Evolutionary conservation across 108 stramenopile species (phyloP).

Genomic region (Nitzschia sp.): DNA sequence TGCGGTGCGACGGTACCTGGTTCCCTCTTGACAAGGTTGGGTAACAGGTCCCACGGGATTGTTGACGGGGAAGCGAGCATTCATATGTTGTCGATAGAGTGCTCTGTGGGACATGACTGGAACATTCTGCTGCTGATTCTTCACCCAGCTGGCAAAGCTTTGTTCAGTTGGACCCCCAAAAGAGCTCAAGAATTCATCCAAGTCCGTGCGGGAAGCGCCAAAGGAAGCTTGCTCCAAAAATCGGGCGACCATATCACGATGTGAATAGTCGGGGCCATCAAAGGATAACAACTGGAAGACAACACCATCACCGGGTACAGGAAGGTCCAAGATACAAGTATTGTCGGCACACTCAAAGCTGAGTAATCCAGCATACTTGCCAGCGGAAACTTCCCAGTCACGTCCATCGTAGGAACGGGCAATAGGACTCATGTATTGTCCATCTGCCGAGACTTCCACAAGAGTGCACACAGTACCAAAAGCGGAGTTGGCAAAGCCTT

Average conservation of each 20-base stretch:
- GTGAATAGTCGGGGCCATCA: background rate
- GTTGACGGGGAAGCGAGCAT: conserved; percentile 28
- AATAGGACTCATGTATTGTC: conserved; percentile 28
- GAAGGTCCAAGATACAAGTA: background rate
- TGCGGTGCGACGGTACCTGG: background rate
- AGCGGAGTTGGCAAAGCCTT: too few species aligned
- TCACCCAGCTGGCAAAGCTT: background rate
- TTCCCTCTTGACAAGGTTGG: conserved; percentile 24
- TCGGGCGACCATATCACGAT: conserved; percentile 27
- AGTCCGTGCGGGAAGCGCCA: conserved; percentile 31
- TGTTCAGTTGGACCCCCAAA: background rate
- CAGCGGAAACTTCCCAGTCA: conserved; percentile 58
- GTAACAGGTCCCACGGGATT: conserved; percentile 53
- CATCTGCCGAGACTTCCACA: too few species aligned
- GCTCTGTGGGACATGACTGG: background rate
- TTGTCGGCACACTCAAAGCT: background rate
- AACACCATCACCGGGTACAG: background rate
- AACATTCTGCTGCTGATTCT: background rate
- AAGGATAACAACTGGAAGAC: background rate
- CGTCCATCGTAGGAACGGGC: conserved; percentile 64
- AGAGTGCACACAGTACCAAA: too few species aligned
- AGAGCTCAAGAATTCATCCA: background rate
- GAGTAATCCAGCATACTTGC: conserved; percentile 11
- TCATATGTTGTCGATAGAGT: background rate
- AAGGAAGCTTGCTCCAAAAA: conserved; percentile 70